Evolutionary conservation across 495 filamentous ascomycete genomes (phyloP).

Genomic region (Penicillium diatomitis): DNA sequence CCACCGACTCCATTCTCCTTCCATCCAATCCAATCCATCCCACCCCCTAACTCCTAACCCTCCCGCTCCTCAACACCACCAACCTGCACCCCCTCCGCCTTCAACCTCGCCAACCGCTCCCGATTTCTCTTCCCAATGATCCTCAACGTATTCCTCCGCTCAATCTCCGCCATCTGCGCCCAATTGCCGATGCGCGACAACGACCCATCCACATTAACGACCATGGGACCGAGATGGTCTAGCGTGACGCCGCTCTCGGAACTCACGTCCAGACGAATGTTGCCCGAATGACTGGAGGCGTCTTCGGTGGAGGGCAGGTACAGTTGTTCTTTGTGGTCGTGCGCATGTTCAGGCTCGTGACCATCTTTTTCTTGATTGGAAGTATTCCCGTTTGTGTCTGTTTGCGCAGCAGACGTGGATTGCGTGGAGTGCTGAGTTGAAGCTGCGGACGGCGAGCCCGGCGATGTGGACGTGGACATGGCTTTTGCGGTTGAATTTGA

Average conservation of each 20-base stretch:
- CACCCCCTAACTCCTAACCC: too few species aligned
- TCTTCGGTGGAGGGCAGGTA: slow-evolving; percentile 22
- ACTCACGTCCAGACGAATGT: slow-evolving; percentile 35
- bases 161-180: slow-evolving; percentile 54
- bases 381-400: neutral
- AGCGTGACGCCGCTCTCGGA: slow-evolving; percentile 38
- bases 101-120: slow-evolving; percentile 46
- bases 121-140: slow-evolving; percentile 57
- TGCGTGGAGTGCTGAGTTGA: too few species aligned
- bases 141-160: slow-evolving; percentile 51
- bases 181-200: slow-evolving; percentile 59
- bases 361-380: slow-evolving; percentile 5
- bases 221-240: slow-evolving; percentile 55
- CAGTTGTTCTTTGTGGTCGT: slow-evolving; percentile 10
- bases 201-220: slow-evolving; percentile 59
- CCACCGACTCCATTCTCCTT: neutral
- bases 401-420: too few species aligned
- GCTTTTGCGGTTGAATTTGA: slow-evolving; percentile 9
- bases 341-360: slow-evolving; percentile 5
- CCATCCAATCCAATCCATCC: neutral
- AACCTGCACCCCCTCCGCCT: slow-evolving; percentile 13
- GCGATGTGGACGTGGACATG: slow-evolving; percentile 11
- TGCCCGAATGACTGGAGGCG: neutral
- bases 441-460: neutral
- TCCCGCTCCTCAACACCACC: slow-evolving; percentile 8